These are phyloP conservation scores for Rosa hybrid DNA, from an alignment of 331 rosid genomes.

Conservation along the genomic window DNA sequence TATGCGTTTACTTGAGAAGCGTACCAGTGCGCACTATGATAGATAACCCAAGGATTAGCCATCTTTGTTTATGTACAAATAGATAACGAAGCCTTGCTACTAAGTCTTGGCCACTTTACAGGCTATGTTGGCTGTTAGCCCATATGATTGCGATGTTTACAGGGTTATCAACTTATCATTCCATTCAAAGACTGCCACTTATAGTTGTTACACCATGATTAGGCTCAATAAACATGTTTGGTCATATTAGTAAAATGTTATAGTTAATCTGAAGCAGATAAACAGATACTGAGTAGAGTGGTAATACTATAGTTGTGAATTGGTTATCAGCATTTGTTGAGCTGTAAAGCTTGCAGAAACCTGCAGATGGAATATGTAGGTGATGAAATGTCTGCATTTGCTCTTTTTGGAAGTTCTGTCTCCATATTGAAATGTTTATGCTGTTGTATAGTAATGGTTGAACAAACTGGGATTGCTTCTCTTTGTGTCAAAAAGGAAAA, in stretches of 20 bases:
- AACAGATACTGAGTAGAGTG: not conserved
- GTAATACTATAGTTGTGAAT: too few relatives aligned
- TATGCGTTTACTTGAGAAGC: too few relatives aligned
- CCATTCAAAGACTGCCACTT: not conserved
- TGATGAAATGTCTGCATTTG: not conserved
- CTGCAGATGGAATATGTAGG: not conserved
- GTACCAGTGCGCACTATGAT: too few relatives aligned
- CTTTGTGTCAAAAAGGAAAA: too few relatives aligned
- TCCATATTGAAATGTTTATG: not conserved
- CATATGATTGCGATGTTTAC: not conserved
- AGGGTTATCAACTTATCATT: not conserved
- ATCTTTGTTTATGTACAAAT: too few relatives aligned
- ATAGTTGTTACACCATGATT: not conserved
- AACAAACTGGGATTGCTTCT: not conserved
- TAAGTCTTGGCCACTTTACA: not conserved
- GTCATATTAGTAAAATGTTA: not conserved
- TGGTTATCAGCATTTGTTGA: too few relatives aligned
- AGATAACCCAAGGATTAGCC: too few relatives aligned
- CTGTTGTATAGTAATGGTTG: not conserved
- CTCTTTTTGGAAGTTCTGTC: not conserved
- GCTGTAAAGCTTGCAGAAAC: too few relatives aligned
- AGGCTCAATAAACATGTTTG: not conserved
- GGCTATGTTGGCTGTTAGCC: not conserved
- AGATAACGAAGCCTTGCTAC: not conserved
- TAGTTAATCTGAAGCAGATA: not conserved